Conservation (phyloP, 2,329 filamentous ascomycete genomes). For the Cladosporium sp. region DNA sequence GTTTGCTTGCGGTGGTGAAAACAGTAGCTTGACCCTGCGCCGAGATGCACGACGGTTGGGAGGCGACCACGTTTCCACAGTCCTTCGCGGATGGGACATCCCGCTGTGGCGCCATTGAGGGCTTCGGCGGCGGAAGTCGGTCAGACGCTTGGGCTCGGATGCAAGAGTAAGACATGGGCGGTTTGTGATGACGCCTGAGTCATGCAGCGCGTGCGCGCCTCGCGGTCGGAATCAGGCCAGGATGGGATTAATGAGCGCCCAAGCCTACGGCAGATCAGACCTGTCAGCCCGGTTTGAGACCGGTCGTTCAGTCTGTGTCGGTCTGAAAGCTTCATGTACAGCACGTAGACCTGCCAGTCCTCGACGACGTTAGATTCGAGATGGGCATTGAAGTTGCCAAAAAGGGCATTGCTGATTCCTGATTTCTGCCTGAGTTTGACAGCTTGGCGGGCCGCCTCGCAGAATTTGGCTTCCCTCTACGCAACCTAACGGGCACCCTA, state of each 20-base stretch:
- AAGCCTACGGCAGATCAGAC: too few relatives aligned
- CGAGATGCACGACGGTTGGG: constrained; percentile 8
- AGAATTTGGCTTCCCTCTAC: too few relatives aligned
- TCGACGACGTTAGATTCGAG: too few relatives aligned
- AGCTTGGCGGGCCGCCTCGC: too few relatives aligned
- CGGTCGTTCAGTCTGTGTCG: too few relatives aligned
- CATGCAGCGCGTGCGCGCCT: neutral
- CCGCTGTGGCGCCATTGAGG: constrained; percentile 10
- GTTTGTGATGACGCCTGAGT: neutral
- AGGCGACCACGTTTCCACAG: constrained; percentile 10
- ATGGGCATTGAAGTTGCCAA: neutral
- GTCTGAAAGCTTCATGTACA: too few relatives aligned
- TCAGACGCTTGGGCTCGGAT: neutral
- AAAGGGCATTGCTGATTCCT: neutral
- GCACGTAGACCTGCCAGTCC: too few relatives aligned
- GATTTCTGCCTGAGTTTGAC: too few relatives aligned
- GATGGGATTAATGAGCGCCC: too few relatives aligned
- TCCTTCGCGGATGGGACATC: constrained; percentile 1
- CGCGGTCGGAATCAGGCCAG: too few relatives aligned
- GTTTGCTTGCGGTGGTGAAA: neutral
- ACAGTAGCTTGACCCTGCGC: constrained; percentile 6
- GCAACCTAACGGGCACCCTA: too few relatives aligned
- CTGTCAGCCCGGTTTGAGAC: too few relatives aligned
- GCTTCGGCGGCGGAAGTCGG: neutral
- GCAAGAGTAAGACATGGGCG: neutral